Evolutionary conservation across 2,329 filamentous ascomycete genomes (phyloP).

Genomic region (Epicoccum nigrum): DNA sequence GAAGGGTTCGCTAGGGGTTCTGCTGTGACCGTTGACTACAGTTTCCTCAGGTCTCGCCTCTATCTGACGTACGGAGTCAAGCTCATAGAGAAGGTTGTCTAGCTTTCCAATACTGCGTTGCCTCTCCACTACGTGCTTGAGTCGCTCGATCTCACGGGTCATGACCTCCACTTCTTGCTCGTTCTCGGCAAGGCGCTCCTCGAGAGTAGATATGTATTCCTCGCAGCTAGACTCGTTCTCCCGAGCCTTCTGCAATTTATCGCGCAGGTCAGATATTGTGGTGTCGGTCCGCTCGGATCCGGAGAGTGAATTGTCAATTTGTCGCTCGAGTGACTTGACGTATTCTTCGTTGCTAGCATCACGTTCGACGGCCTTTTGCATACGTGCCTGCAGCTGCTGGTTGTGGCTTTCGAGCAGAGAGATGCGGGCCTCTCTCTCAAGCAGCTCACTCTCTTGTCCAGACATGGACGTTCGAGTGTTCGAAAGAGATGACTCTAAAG

Average conservation of each 20-base stretch:
- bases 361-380: slow-evolving; percentile 92
- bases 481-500: slow-evolving; percentile 86
- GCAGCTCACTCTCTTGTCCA: slow-evolving; percentile 79
- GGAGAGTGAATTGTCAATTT: slow-evolving; percentile 86
- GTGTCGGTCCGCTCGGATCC: slow-evolving; percentile 92
- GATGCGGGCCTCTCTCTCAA: slow-evolving; percentile 93
- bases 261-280: slow-evolving; percentile 84
- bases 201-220: slow-evolving; percentile 95
- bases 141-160: slow-evolving; percentile 92
- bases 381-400: slow-evolving; percentile 80
- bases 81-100: slow-evolving; percentile 87
- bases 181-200: slow-evolving; percentile 92
- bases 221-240: slow-evolving; percentile 91
- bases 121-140: slow-evolving; percentile 94
- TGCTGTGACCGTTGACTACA: slow-evolving; percentile 45
- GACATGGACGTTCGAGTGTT: slow-evolving; percentile 85
- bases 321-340: slow-evolving; percentile 86
- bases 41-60: slow-evolving; percentile 42
- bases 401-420: slow-evolving; percentile 94
- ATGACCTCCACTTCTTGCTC: slow-evolving; percentile 96
- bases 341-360: slow-evolving; percentile 93
- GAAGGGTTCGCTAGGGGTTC: slow-evolving; percentile 41
- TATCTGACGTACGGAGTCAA: slow-evolving; percentile 66
- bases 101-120: slow-evolving; percentile 94
- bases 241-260: slow-evolving; percentile 84